Evolutionary conservation across 768 basidiomycete species (phyloP).

Genomic region (Flagelloscypha sp.): DNA sequence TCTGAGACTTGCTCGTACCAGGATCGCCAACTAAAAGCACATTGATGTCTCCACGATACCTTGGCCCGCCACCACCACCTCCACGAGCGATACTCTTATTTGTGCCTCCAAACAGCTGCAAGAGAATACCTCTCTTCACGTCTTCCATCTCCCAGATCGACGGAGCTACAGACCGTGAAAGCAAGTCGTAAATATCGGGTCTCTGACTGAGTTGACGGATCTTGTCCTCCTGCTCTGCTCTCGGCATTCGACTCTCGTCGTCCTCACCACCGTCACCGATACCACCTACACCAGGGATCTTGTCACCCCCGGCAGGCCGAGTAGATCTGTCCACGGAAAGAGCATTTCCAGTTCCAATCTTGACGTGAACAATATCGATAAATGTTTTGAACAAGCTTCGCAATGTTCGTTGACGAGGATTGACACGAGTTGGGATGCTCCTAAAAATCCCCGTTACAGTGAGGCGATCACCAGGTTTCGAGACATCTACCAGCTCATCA

Average conservation of each 20-base stretch:
- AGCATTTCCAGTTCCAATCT: slow-evolving; percentile 51
- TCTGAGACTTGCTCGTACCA: slow-evolving; percentile 94
- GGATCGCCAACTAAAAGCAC: slow-evolving; percentile 96
- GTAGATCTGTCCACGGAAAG: slow-evolving; percentile 79
- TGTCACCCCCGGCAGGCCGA: slow-evolving; percentile 59
- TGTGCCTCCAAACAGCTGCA: slow-evolving; percentile 96
- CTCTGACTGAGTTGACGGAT: slow-evolving; percentile 63
- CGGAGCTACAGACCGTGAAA: slow-evolving; percentile 82
- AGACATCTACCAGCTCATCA: slow-evolving; percentile 94
- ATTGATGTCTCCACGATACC: slow-evolving; percentile 97
- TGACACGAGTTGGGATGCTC: slow-evolving; percentile 90
- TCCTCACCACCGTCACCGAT: slow-evolving; percentile 64
- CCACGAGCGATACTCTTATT: slow-evolving; percentile 92
- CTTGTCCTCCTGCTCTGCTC: slow-evolving; percentile 72
- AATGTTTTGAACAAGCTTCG: slow-evolving; percentile 98
- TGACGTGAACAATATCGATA: slow-evolving; percentile 90
- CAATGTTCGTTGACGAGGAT: slow-evolving; percentile 83
- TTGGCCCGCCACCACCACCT: slow-evolving; percentile 90
- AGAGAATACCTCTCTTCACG: slow-evolving; percentile 94
- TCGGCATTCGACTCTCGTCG: slow-evolving; percentile 42
- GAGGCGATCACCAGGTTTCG: slow-evolving; percentile 92
- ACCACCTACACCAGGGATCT: slow-evolving; percentile 60
- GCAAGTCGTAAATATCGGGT: slow-evolving; percentile 79
- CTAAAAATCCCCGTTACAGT: slow-evolving; percentile 90
- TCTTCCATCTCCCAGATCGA: slow-evolving; percentile 98